These are phyloP conservation scores for Fistulina hepatica DNA, from an alignment of 1,284 basidiomycete genomes.

Conservation along the genomic window DNA sequence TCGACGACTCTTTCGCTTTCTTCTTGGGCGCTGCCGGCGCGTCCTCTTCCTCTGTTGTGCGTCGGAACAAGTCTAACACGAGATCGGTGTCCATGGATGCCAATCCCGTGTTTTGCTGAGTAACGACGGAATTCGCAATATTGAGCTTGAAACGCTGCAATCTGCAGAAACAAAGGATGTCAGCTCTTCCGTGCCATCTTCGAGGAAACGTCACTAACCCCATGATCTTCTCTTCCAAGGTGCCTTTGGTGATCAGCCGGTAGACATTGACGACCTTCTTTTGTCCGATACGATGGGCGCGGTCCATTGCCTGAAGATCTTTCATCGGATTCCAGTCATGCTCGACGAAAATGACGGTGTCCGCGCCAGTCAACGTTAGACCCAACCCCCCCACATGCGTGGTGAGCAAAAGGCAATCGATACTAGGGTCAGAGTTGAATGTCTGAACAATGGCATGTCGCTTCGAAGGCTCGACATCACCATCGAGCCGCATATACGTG, in stretches of 20 bases:
- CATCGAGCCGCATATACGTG: slow-evolving; percentile 97
- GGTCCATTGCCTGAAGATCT: slow-evolving; percentile 98
- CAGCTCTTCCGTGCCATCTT: slow-evolving; percentile 3
- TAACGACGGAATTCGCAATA: slow-evolving; percentile 93
- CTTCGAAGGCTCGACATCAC: slow-evolving; percentile 78
- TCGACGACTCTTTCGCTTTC: slow-evolving; percentile 41
- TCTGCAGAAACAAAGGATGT: slow-evolving; percentile 36
- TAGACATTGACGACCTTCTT: slow-evolving; percentile 99
- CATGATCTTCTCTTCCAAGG: slow-evolving; percentile 99
- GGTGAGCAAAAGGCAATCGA: slow-evolving; percentile 92
- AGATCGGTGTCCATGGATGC: slow-evolving; percentile 96
- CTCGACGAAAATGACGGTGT: slow-evolving; percentile 99
- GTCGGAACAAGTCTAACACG: slow-evolving; percentile 89
- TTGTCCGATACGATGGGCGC: slow-evolving; percentile 96
- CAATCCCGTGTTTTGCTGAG: slow-evolving; percentile 92
- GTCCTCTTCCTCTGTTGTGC: slow-evolving; percentile 69
- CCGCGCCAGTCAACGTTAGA: slow-evolving; percentile 93
- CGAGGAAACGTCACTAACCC: slow-evolving; percentile 47
- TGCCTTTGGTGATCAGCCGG: slow-evolving; percentile 92
- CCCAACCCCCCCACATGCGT: slow-evolving; percentile 97
- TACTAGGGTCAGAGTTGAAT: slow-evolving; percentile 96
- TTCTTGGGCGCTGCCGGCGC: slow-evolving; percentile 41
- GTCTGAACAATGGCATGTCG: slow-evolving; percentile 95
- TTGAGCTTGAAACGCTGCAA: slow-evolving; percentile 98
- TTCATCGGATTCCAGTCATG: slow-evolving; percentile 99